phyloP scores from a whole-genome alignment of 345 rosid species.

The Cardamine resedifolia region DNA sequence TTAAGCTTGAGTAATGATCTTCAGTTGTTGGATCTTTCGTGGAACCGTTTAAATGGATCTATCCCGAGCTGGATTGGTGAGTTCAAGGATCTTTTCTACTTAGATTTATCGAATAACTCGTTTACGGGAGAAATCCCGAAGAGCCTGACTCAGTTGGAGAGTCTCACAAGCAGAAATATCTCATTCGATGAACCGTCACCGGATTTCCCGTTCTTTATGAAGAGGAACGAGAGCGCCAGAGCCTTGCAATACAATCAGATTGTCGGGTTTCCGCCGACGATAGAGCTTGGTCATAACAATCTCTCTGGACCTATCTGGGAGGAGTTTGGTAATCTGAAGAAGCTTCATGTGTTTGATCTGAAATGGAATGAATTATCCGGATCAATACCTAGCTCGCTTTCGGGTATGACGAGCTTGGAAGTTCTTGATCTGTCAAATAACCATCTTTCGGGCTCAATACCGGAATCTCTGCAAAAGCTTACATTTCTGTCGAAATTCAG shows the following conservation, averaged over 20 bases:
- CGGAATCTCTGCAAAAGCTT: slow-evolving; percentile 41
- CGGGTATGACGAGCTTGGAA: slow-evolving; percentile 59
- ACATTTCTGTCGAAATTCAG: slow-evolving; percentile 58
- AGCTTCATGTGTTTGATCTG: slow-evolving; percentile 52
- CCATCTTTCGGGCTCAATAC: slow-evolving; percentile 44
- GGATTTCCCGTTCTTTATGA: slow-evolving; percentile 61
- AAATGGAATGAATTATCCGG: slow-evolving; percentile 45
- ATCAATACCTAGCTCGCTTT: slow-evolving; percentile 44
- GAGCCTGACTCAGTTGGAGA: slow-evolving; percentile 45
- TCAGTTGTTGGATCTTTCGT: slow-evolving; percentile 81
- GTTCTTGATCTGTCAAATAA: slow-evolving; percentile 53
- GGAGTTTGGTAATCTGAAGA: slow-evolving; percentile 55
- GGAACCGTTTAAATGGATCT: slow-evolving; percentile 56
- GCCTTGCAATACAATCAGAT: slow-evolving; percentile 65
- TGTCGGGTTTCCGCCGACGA: slow-evolving; percentile 49
- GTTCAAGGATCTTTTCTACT: slow-evolving; percentile 53
- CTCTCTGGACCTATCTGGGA: slow-evolving; percentile 54
- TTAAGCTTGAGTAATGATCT: slow-evolving; percentile 49
- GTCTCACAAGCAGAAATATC: slow-evolving; percentile 46
- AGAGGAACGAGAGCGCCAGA: slow-evolving; percentile 47
- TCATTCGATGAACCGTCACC: slow-evolving; percentile 56
- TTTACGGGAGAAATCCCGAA: slow-evolving; percentile 60
- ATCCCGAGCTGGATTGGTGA: slow-evolving; percentile 61
- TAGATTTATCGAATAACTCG: slow-evolving; percentile 67
- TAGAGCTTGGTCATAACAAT: slow-evolving; percentile 42